A percentile compares a stretch with the other conserved stretches of the same genome.
Evolutionary conservation across 2,329 filamentous ascomycete genomes (phyloP).

Genomic region (Colletotrichum truncatum): DNA sequence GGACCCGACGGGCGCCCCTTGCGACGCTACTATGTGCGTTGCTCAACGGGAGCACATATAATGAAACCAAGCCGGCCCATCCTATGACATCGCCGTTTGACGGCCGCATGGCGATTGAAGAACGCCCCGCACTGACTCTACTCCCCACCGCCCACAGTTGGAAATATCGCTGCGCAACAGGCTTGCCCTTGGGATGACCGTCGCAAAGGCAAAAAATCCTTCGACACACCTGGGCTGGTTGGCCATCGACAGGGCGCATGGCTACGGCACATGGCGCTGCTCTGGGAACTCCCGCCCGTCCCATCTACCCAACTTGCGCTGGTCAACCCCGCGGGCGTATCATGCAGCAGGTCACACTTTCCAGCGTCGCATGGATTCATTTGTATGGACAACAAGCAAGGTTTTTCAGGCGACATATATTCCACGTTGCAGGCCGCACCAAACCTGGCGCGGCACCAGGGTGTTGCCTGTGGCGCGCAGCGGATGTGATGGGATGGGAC

Average conservation of each 20-base stretch:
- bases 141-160: not conserved
- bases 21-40: not conserved
- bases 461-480: not conserved
- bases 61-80: not conserved
- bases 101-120: not conserved
- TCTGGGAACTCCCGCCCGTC: slow-evolving; percentile 30
- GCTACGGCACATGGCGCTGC: slow-evolving; percentile 19
- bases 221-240: not conserved
- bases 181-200: not conserved
- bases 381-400: slow-evolving; percentile 12
- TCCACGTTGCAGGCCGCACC: not conserved
- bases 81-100: not conserved
- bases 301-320: slow-evolving; percentile 15
- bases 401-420: not conserved
- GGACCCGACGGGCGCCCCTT: not conserved
- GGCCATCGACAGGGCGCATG: slow-evolving; percentile 11
- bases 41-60: no score
- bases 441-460: not conserved
- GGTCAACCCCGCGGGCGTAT: slow-evolving; percentile 21
- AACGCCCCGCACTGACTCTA: not conserved
- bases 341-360: slow-evolving; percentile 21
- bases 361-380: slow-evolving; percentile 25
- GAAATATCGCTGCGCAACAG: not conserved
- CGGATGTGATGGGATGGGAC: slow-evolving; percentile 1
- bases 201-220: not conserved